Percentiles rank a stretch among this genome's conserved stretches.
Conservation (phyloP, 768 basidiomycete species). For the Kwoniella sp. region DNA sequence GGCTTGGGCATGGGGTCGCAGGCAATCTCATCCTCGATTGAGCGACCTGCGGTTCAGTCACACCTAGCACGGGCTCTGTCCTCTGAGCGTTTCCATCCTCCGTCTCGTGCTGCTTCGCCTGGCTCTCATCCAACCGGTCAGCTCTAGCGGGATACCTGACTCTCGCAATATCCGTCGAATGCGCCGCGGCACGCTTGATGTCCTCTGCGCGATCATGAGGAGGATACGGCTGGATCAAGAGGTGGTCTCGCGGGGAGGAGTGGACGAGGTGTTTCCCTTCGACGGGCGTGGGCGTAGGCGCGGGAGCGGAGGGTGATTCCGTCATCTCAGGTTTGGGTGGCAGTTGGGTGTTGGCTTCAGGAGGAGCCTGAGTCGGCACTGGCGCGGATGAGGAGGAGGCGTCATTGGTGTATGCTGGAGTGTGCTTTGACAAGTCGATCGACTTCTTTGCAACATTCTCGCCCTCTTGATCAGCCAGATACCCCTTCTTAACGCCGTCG, state of each 20-base stretch:
- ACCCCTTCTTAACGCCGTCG: conserved; percentile 6
- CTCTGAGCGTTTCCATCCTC: neutral
- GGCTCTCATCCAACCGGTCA: neutral
- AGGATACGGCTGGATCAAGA: neutral
- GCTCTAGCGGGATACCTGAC: neutral
- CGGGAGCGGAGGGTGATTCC: neutral
- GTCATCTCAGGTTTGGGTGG: no score
- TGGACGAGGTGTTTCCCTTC: neutral
- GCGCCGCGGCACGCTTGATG: neutral
- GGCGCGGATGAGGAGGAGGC: neutral
- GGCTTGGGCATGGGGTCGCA: no score
- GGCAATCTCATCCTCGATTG: no score
- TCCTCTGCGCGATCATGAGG: neutral
- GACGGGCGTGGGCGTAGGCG: no score
- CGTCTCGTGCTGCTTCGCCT: neutral
- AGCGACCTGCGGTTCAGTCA: no score
- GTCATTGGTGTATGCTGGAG: no score
- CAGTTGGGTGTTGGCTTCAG: no score
- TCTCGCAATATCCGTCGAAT: neutral
- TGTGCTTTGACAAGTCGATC: no score
- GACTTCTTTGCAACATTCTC: neutral
- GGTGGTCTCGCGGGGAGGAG: neutral
- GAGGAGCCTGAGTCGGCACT: neutral
- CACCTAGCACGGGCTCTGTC: no score
- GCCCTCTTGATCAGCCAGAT: conserved; percentile 10